These are phyloP conservation scores for Chlorella sp. DNA, from an alignment of 139 green algal species.

Conservation along the genomic window DNA sequence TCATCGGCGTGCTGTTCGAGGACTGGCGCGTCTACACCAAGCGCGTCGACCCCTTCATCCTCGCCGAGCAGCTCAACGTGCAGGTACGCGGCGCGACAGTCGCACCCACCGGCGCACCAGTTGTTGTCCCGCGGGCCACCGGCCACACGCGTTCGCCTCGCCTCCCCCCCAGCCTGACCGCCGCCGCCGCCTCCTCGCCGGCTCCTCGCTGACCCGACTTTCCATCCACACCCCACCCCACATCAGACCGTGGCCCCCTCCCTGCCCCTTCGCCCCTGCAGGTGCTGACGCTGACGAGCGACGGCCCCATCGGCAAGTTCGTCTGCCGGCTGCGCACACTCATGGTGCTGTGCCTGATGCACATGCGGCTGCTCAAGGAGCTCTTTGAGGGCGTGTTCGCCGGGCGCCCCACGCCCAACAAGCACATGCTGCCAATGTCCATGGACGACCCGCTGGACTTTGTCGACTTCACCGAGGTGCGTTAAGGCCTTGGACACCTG, in stretches of 20 bases:
- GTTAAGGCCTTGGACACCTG: no score
- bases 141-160: no score
- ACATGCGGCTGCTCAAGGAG: conserved; percentile 14
- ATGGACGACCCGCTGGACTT: conserved; percentile 15
- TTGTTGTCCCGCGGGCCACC: no score
- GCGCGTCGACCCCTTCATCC: conserved; percentile 18
- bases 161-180: no score
- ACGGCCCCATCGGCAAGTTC: conserved; percentile 20
- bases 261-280: neutral
- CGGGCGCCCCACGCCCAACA: neutral
- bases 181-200: no score
- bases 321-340: conserved; percentile 14
- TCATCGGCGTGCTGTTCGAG: conserved; percentile 23
- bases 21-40: conserved; percentile 20
- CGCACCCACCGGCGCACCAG: no score
- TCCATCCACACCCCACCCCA: no score
- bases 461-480: conserved; percentile 21
- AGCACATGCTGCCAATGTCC: conserved; percentile 11
- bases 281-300: neutral
- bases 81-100: no score
- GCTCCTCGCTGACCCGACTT: no score
- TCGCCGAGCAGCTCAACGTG: conserved; percentile 7
- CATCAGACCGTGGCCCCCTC: no score
- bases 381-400: conserved; percentile 10
- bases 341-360: conserved; percentile 11